phyloP scores from a whole-genome alignment of 2,329 filamentous ascomycete genomes.

The Aspergillus pseudoglaucus region DNA sequence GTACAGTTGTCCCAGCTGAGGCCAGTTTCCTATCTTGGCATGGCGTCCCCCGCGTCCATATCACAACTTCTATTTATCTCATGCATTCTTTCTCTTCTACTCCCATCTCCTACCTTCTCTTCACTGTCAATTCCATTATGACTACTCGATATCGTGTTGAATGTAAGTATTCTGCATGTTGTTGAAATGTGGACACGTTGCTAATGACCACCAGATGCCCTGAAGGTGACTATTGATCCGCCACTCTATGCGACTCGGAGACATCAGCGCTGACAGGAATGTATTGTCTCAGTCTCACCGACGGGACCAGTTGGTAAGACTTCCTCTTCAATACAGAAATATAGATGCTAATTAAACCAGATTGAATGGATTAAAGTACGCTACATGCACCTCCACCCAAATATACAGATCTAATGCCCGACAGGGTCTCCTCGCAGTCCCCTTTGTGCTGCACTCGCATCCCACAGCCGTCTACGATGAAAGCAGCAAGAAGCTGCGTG shows the following conservation, averaged over 20 bases:
- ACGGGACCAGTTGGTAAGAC: conserved; percentile 70
- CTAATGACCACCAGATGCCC: conserved; percentile 47
- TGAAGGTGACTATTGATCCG: conserved; percentile 47
- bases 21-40: neutral
- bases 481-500: conserved; percentile 55
- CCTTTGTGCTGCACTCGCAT: conserved; percentile 93
- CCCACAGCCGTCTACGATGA: conserved; percentile 79
- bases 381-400: neutral
- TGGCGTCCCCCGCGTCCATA: neutral
- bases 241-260: conserved; percentile 8
- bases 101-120: neutral
- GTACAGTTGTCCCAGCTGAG: neutral
- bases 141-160: conserved; percentile 56
- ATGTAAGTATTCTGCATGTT: conserved; percentile 51
- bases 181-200: conserved; percentile 1
- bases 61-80: neutral
- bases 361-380: conserved; percentile 86
- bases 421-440: conserved; percentile 74
- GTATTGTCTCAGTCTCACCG: conserved; percentile 62
- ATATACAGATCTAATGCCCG: neutral
- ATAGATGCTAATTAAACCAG: conserved; percentile 21
- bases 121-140: conserved; percentile 23
- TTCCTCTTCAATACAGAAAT: neutral
- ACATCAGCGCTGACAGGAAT: conserved; percentile 27
- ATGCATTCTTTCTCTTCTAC: neutral